Evolutionary conservation across 1,139 yeast species (phyloP), one percentile per base, ranked within the genome.

Genomic region (Kodamaea suecica): DNA sequence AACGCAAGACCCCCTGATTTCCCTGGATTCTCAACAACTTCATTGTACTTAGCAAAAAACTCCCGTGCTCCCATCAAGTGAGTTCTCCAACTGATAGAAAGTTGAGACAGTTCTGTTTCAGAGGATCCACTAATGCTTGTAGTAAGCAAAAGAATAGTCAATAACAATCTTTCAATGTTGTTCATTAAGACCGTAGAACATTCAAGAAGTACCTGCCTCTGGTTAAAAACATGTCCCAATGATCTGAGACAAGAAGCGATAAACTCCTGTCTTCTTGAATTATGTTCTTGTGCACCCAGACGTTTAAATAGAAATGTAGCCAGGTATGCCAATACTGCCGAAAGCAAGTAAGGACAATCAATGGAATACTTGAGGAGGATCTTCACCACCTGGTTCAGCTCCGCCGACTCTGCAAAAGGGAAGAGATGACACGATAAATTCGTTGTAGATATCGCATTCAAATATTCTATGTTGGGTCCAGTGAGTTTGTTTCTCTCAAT

Each of bases 21-120:
- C 44, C 47, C 29, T 38, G 32, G 29, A 5, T 15, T 12, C 25
- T 44, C 42, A 9, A 58, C 44, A 11, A 57, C 41, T n/a, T 45
- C 42, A 21, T 57, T 52, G 47, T 66, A 68, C 36, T 57, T 59
- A 11, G 59, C 38, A 14, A 68, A 52, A 33, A 68, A 49, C 38
- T 68, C 73, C 27, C 64, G 61, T 8, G 73, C 73, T 1, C 72
- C 72, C 21, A 62, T 43, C 20, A 68, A 44, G 44, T 67, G 73
- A 3, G 63, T 55, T 39, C 60, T 64, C 74, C 74, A 68, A 15
- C 60, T 49, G n/a, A n/a, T n/a, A 21, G 51, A 47, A 15, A 57
- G 33, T 13, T 11, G 15, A 11, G 15, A 5, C 28, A 12, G 5
- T 25, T 45, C 47, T 10, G 41, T 39, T 14, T 40, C 43, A 2